Conservation (phyloP, 208 protist species). For the Naegleria lovaniensis region DNA sequence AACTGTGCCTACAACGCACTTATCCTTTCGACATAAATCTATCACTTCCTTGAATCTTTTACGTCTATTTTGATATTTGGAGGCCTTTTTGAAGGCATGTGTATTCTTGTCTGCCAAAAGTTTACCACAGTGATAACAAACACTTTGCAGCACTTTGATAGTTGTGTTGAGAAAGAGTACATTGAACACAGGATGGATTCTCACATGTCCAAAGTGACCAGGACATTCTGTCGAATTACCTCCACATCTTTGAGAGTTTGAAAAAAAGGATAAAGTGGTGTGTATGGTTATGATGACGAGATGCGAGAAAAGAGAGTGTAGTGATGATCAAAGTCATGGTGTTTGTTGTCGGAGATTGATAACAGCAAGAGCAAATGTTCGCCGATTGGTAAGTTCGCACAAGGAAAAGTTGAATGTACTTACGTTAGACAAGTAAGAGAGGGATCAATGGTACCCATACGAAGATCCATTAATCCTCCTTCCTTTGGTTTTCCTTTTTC, state of each 20-base stretch:
- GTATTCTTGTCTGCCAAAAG: conserved; percentile 60
- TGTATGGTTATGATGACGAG: too few relatives aligned
- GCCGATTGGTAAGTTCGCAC: too few relatives aligned
- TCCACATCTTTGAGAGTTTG: not conserved
- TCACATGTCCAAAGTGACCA: conserved; percentile 98
- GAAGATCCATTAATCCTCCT: not conserved
- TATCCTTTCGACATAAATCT: not conserved
- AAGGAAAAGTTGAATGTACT: too few relatives aligned
- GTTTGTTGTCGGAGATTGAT: too few relatives aligned
- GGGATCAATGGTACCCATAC: not conserved
- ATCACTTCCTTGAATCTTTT: not conserved
- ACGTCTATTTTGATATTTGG: not conserved
- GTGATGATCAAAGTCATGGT: too few relatives aligned
- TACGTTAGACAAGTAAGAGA: not conserved
- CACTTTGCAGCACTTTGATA: conserved; percentile 85
- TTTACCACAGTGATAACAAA: conserved; percentile 93
- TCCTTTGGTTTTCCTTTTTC: not conserved
- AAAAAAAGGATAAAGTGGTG: too few relatives aligned
- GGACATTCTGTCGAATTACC: conserved; percentile 44
- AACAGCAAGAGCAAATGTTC: too few relatives aligned
- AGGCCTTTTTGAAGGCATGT: not conserved
- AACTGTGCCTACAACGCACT: not conserved
- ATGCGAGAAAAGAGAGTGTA: too few relatives aligned
- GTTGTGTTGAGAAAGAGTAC: conserved; percentile 88
- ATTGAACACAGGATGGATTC: conserved; percentile 96